Percentiles rank a stretch among this genome's conserved stretches.
phyloP scores from a whole-genome alignment of 192 early-diverging fungal genomes.

The Dispira simplex region DNA sequence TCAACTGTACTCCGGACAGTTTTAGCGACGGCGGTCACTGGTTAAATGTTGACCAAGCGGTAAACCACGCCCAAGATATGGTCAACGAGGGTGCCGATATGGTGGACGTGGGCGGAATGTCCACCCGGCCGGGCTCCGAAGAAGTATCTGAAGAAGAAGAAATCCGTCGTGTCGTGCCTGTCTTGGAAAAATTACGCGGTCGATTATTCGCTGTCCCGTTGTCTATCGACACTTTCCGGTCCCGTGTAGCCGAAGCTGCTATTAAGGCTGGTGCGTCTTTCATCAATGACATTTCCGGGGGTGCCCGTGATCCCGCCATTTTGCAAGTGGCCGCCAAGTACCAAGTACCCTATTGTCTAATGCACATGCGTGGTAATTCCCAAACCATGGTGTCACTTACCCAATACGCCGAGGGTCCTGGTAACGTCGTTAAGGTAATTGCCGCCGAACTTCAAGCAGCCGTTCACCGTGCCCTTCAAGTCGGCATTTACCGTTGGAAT shows the following conservation, averaged over 20 bases:
- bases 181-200: slow-evolving; percentile 59
- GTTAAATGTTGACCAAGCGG: slow-evolving; percentile 42
- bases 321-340: slow-evolving; percentile 55
- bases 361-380: slow-evolving; percentile 96
- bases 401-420: slow-evolving; percentile 53
- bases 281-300: slow-evolving; percentile 94
- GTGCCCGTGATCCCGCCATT: slow-evolving; percentile 63
- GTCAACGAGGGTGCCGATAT: slow-evolving; percentile 68
- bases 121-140: slow-evolving; percentile 74
- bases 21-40: slow-evolving; percentile 88
- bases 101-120: slow-evolving; percentile 91
- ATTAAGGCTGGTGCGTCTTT: slow-evolving; percentile 81
- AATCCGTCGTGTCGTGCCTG: slow-evolving; percentile 70
- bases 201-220: slow-evolving; percentile 47
- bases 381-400: slow-evolving; percentile 67
- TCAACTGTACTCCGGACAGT: slow-evolving; percentile 94
- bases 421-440: slow-evolving; percentile 53
- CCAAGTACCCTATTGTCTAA: slow-evolving; percentile 75
- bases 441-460: slow-evolving; percentile 45
- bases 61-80: slow-evolving; percentile 47
- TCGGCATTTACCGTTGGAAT: slow-evolving; percentile 89
- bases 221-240: slow-evolving; percentile 86
- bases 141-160: slow-evolving; percentile 63
- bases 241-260: slow-evolving; percentile 72
- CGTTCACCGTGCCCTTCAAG: slow-evolving; percentile 50